Evolutionary conservation across 768 basidiomycete species (phyloP).

Genomic region (Podaxis mareebaensis): DNA sequence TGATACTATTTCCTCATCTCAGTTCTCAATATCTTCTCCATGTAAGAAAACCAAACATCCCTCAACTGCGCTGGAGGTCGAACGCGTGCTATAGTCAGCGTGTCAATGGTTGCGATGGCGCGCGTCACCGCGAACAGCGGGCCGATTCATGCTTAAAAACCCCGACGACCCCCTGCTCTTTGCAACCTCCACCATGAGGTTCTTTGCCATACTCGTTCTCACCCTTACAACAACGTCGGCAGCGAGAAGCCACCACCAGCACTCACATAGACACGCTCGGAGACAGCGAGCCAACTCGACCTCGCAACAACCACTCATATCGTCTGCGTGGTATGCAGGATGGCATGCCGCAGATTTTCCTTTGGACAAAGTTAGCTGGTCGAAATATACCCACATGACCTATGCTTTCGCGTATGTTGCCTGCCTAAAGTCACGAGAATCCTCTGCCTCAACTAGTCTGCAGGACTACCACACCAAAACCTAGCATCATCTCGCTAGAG

Average conservation of each 20-base stretch:
- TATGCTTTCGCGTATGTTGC: constrained; percentile 63
- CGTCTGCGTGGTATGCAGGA: constrained; percentile 50
- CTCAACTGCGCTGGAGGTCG: background rate
- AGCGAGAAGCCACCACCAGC: background rate
- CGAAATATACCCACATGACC: constrained; percentile 52
- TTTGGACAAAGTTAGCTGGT: constrained; percentile 46
- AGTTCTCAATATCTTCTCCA: background rate
- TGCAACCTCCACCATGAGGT: constrained; percentile 3
- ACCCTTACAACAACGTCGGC: constrained; percentile 17
- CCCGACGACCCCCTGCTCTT: background rate
- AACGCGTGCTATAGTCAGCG: background rate
- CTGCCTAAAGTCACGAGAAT: background rate
- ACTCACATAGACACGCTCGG: constrained; percentile 17
- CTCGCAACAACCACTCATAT: constrained; percentile 21
- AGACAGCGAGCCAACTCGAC: constrained; percentile 6
- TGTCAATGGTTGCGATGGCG: constrained; percentile 13
- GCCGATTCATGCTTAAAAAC: background rate
- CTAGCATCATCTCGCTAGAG: constrained; percentile 32
- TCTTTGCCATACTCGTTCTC: background rate
- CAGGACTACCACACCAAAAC: constrained; percentile 42
- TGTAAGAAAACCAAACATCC: background rate
- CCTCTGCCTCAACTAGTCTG: constrained; percentile 7
- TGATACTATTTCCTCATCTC: background rate
- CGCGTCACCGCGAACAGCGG: constrained; percentile 2
- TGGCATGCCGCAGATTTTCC: constrained; percentile 45